Conservation (phyloP, 805 yeast species). For the Saccharomyces eubayanus region DNA sequence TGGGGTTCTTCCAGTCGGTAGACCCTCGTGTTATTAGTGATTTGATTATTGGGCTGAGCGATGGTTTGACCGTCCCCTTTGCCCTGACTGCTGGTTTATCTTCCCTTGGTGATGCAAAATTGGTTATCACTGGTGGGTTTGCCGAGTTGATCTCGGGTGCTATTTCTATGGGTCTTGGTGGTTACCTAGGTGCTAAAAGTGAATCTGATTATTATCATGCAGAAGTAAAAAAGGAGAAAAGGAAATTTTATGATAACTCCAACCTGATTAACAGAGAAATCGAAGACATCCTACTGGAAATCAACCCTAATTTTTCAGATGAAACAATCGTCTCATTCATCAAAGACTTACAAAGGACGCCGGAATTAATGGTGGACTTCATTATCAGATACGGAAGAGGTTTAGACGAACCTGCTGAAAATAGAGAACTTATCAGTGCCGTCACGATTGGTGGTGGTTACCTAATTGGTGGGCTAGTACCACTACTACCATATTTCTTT, state of each 20-base stretch:
- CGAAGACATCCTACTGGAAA: slow-evolving; percentile 70
- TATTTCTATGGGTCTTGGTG: slow-evolving; percentile 96
- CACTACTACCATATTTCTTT: slow-evolving; percentile 86
- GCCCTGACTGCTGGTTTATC: slow-evolving; percentile 95
- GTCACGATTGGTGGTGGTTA: slow-evolving; percentile 83
- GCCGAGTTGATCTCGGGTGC: slow-evolving; percentile 97
- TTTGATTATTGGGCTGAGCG: slow-evolving; percentile 85
- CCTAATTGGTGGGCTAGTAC: slow-evolving; percentile 87
- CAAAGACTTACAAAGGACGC: slow-evolving; percentile 68
- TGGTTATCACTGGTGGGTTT: slow-evolving; percentile 95
- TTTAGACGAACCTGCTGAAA: slow-evolving; percentile 91
- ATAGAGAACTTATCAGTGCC: slow-evolving; percentile 81
- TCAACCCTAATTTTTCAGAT: slow-evolving; percentile 49
- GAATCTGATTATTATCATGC: slow-evolving; percentile 70
- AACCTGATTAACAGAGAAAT: slow-evolving; percentile 66
- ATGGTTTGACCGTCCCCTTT: slow-evolving; percentile 97
- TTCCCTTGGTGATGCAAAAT: slow-evolving; percentile 76
- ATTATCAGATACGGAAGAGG: slow-evolving; percentile 84
- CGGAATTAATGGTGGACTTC: slow-evolving; percentile 74
- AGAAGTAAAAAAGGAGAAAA: slow-evolving; percentile 65
- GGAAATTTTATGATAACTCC: slow-evolving; percentile 55
- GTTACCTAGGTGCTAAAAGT: slow-evolving; percentile 87
- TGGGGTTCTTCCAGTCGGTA: slow-evolving; percentile 41
- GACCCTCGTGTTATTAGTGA: slow-evolving; percentile 94
- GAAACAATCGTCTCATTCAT: slow-evolving; percentile 67